Percentiles rank a stretch among this genome's conserved stretches.
These are phyloP conservation scores for Fonsecaea pedrosoi DNA, from an alignment of 2,329 filamentous ascomycete genomes.

Conservation along the genomic window DNA sequence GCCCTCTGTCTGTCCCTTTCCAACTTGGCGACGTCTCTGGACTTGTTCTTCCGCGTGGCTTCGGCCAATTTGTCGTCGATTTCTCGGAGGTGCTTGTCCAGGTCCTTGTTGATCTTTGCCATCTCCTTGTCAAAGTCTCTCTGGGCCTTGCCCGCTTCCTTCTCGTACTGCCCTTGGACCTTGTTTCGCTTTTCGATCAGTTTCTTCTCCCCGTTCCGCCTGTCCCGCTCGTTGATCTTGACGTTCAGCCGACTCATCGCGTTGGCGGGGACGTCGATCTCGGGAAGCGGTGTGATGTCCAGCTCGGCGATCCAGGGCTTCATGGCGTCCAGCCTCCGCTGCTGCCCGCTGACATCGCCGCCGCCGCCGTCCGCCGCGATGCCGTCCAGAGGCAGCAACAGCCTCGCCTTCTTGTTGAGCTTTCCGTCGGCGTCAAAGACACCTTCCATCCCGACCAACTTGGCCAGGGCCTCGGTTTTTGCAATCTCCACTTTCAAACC, in stretches of 20 bases:
- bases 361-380: not conserved
- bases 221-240: slow-evolving; percentile 39
- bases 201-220: slow-evolving; percentile 21
- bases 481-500: slow-evolving; percentile 42
- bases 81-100: slow-evolving; percentile 12
- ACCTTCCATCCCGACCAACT: slow-evolving; percentile 40
- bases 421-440: slow-evolving; percentile 41
- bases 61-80: slow-evolving; percentile 18
- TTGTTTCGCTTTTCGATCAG: slow-evolving; percentile 20
- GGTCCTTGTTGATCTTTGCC: slow-evolving; percentile 12
- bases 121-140: slow-evolving; percentile 11
- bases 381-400: slow-evolving; percentile 25
- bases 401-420: slow-evolving; percentile 35
- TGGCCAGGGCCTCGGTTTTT: slow-evolving; percentile 42
- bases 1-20: slow-evolving; percentile 7
- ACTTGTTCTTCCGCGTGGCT: slow-evolving; percentile 11
- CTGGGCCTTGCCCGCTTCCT: slow-evolving; percentile 12
- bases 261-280: slow-evolving; percentile 37
- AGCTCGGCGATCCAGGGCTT: slow-evolving; percentile 43
- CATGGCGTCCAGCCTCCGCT: slow-evolving; percentile 36
- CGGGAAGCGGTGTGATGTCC: slow-evolving; percentile 32
- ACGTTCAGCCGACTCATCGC: slow-evolving; percentile 40
- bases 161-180: slow-evolving; percentile 9
- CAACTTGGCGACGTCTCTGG: slow-evolving; percentile 8
- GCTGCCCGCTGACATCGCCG: slow-evolving; percentile 22